Percentiles rank a stretch among this genome's conserved stretches.
Conservation (phyloP, 1,284 basidiomycete species). For the Sanghuangporus baumii region DNA sequence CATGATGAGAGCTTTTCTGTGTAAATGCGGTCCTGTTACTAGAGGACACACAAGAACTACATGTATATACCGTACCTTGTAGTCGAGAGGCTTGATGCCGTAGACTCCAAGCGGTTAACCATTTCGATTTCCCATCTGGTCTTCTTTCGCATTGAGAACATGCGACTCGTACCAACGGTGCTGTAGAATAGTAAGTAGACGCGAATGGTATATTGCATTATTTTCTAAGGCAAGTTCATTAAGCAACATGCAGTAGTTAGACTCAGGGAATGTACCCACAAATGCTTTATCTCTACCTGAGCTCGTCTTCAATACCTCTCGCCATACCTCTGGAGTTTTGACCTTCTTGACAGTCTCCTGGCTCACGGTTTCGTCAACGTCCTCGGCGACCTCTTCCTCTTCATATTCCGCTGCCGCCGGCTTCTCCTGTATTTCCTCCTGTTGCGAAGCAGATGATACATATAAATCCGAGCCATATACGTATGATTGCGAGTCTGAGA, state of each 20-base stretch:
- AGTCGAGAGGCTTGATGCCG: slow-evolving; percentile 62
- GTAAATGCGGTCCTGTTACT: background rate
- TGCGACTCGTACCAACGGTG: slow-evolving; percentile 37
- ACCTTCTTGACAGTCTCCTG: slow-evolving; percentile 39
- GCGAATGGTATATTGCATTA: slow-evolving; percentile 74
- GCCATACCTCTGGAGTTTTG: slow-evolving; percentile 63
- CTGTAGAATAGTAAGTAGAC: slow-evolving; percentile 68
- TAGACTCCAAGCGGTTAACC: slow-evolving; percentile 50
- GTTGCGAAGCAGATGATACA: slow-evolving; percentile 22
- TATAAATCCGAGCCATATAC: slow-evolving; percentile 27
- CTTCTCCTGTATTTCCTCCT: slow-evolving; percentile 30
- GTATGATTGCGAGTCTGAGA: slow-evolving; percentile 30
- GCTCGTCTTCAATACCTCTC: slow-evolving; percentile 68
- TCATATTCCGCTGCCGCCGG: slow-evolving; percentile 33
- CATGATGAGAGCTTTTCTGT: slow-evolving; percentile 69
- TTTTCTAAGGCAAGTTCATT: slow-evolving; percentile 47
- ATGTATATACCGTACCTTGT: slow-evolving; percentile 44
- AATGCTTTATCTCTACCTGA: slow-evolving; percentile 77
- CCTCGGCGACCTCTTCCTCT: slow-evolving; percentile 22
- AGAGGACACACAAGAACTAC: background rate
- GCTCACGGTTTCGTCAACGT: slow-evolving; percentile 13
- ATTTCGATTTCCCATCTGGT: slow-evolving; percentile 51
- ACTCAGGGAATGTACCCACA: slow-evolving; percentile 40
- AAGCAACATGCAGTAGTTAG: slow-evolving; percentile 6
- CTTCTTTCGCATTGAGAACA: slow-evolving; percentile 40